Base-by-base conservation (phyloP, 139 green algal species). In the Chlorella sp. region DNA sequence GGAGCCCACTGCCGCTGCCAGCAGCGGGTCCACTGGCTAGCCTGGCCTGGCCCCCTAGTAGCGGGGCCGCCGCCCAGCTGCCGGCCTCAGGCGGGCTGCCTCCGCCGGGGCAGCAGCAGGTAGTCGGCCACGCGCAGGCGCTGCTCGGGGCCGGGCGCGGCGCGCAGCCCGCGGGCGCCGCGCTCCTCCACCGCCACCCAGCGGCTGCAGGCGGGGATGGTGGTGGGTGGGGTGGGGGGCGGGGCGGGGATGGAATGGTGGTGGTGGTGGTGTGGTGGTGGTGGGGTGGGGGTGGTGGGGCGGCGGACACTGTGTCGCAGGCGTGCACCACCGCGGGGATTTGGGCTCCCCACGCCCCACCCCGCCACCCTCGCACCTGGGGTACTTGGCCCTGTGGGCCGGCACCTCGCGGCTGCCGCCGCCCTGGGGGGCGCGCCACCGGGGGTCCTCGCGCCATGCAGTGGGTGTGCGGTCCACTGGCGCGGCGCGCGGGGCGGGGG, bases 361-460 rank as follows among this genome's bases (percentile, higher is more conserved):
- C 38, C 9, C 2, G 40, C 40, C 33, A 29, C 8, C 36, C 25
- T 74, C 81, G 35, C 82, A 58, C 58, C 58, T 77, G 42, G 83
- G 83, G 61, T 74, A 86, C 58, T 73, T 45, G 19, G 88, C 88
- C 33, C 74, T 63, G 75, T 93, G 79, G 1, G 84, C 60, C 19
- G 83, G 62, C n/a, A n/a, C 51, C 0, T 62, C 58, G 8, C 64
- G 51, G 58, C 68, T 78, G 53, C 83, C 87, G 35, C 79, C 90
- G 11, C 92, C 92, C 29, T 67, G 41, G 21, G 80, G 58, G 0
- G 80, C 67, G 33, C 80, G 74, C 92, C 92, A 97, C 2, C 80
- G 64, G 3, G 84, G 82, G 77, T 97, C 93, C 78, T 97, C 91
- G 12, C 77, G 72, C 93, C 93, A 97, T n/a, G n/a, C n/a, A n/a